These are phyloP conservation scores for Xylaria venustula DNA, from an alignment of 495 filamentous ascomycete genomes.

Conservation along the genomic window DNA sequence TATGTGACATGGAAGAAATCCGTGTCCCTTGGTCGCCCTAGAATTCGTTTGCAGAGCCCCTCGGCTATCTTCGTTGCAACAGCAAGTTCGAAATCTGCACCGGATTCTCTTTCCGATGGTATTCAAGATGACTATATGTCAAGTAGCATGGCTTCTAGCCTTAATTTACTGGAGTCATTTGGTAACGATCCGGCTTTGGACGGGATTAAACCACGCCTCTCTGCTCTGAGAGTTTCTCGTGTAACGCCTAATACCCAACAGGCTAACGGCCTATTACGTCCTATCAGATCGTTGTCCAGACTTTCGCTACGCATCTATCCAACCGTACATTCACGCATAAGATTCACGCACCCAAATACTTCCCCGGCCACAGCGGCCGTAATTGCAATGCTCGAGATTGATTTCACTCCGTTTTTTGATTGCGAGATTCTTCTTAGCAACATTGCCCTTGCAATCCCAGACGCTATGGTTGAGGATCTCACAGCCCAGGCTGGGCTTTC, in stretches of 20 bases:
- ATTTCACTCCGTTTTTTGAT: constrained; percentile 79
- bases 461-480: constrained; percentile 68
- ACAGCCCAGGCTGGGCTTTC: constrained; percentile 53
- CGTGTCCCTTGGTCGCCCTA: constrained; percentile 73
- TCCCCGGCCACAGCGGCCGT: constrained; percentile 63
- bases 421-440: constrained; percentile 68
- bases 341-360: constrained; percentile 72
- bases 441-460: constrained; percentile 62
- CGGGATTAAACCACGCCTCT: constrained; percentile 70
- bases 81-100: constrained; percentile 62
- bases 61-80: constrained; percentile 73
- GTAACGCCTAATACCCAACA: constrained; percentile 60
- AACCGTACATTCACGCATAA: constrained; percentile 77
- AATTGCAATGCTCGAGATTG: constrained; percentile 81
- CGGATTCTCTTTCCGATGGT: constrained; percentile 46
- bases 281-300: constrained; percentile 63
- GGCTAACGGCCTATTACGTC: constrained; percentile 53
- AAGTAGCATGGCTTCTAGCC: constrained; percentile 68
- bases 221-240: constrained; percentile 73
- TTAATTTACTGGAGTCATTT: constrained; percentile 81
- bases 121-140: constrained; percentile 73
- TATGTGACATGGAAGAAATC: constrained; percentile 80
- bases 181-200: constrained; percentile 64
- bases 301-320: constrained; percentile 73
- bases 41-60: constrained; percentile 75